Base-by-base conservation (phyloP, 345 rosid genomes). In the Capsella bursapastoris region DNA sequence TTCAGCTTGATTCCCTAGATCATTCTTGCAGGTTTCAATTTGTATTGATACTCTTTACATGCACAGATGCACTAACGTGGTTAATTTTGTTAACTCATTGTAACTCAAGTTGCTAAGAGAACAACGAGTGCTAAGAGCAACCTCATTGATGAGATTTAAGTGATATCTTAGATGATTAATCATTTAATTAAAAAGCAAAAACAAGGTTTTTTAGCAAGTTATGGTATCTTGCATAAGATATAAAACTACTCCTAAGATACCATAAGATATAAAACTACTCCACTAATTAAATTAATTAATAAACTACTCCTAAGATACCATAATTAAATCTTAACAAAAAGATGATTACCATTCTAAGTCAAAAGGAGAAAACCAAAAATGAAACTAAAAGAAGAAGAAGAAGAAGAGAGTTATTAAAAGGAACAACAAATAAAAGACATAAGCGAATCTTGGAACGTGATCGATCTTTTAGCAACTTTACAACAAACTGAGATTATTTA, bases 291-390 rank as follows among this genome's bases (percentile, higher is more conserved):
- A 16, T 16, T 16, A 16, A 16, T 16, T 16, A 16, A 16, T 16
- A 16, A 16, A 16, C 18, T 16, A 16, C 18, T 16, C 18, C 18
- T 16, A 16, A 16, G 18, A 16, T 16, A 16, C 18, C 18, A 16
- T 16, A 16, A 16, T 16, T 16, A 16, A 16, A 18, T 18, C 22
- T 18, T 18, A 18, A 18, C 22, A 18, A 18, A 18, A 18, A 22
- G 25, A 22, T 22, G 2, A 22, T 83, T 90, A 59, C 14, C 15
- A 59, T 38, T 59, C 11, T 59, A 31, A 22, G 10, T 18, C 29
- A 18, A 22, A 53, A 57, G 22, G 45, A 59, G 8, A 59, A 37
- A 6, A 13, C 16, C 89, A 91, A 64, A 86, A 86, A 74, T 5
- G 48, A 80, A 57, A 86, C 0, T 22, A 22, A 22, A 22, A 22